These are phyloP conservation scores for Pythium apleroticum DNA, from an alignment of 352 stramenopile genomes.

Conservation along the genomic window DNA sequence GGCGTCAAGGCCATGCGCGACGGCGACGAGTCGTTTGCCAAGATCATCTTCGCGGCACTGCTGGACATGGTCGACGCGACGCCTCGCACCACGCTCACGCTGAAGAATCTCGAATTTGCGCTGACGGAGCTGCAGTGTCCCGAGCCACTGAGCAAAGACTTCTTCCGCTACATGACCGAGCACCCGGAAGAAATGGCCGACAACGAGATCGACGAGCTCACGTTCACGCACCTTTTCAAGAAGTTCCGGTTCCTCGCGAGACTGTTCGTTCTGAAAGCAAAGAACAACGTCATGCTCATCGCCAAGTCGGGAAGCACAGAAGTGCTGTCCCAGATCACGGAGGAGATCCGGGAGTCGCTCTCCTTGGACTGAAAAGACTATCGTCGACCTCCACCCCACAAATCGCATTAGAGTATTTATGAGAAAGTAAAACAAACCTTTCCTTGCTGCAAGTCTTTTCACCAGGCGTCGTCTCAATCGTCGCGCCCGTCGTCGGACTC, in stretches of 20 bases:
- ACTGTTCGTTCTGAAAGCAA: constrained; percentile 64
- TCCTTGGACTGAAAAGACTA: constrained; percentile 13
- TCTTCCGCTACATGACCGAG: constrained; percentile 57
- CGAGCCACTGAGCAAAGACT: constrained; percentile 49
- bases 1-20: constrained; percentile 58
- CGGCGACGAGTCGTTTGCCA: constrained; percentile 52
- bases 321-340: constrained; percentile 55
- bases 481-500: constrained; percentile 7
- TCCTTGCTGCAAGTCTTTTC: background rate
- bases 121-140: constrained; percentile 65
- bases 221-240: constrained; percentile 46
- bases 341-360: constrained; percentile 37
- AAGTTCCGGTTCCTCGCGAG: constrained; percentile 67
- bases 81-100: constrained; percentile 10
- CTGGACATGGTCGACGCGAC: constrained; percentile 37
- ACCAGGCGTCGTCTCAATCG: background rate
- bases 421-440: constrained; percentile 9
- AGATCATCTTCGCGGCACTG: constrained; percentile 66
- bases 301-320: constrained; percentile 45
- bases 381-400: constrained; percentile 1
- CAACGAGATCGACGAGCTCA: constrained; percentile 34
- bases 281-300: constrained; percentile 61
- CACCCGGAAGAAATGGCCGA: constrained; percentile 31
- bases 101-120: constrained; percentile 41
- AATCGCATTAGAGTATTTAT: constrained; percentile 32